A percentile compares a stretch with the other conserved stretches of the same genome.
These are phyloP conservation scores for Crithidia bombi DNA, from an alignment of 208 protist species.

Conservation along the genomic window DNA sequence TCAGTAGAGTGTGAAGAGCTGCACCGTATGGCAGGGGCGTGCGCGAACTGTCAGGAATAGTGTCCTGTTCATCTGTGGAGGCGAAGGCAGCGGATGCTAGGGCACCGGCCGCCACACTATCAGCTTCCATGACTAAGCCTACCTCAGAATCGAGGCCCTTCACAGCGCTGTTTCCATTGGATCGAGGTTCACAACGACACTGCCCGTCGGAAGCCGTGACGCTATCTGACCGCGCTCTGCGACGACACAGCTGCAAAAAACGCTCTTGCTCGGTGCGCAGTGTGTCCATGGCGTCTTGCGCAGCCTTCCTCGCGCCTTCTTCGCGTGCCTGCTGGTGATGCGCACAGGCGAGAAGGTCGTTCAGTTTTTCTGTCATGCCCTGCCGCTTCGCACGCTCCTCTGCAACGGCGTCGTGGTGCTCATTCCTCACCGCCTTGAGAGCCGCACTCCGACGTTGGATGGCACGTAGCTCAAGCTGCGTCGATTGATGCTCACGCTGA, in stretches of 20 bases:
- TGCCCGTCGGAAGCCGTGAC: background rate
- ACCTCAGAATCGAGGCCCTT: too few relatives aligned
- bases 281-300: background rate
- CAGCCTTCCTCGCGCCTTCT: constrained; percentile 7
- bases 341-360: background rate
- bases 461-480: constrained; percentile 23
- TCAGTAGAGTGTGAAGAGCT: background rate
- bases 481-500: constrained; percentile 28
- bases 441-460: constrained; percentile 18
- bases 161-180: too few relatives aligned
- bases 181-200: too few relatives aligned
- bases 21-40: background rate
- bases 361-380: background rate
- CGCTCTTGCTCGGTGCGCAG: background rate
- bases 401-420: constrained; percentile 4
- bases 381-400: constrained; percentile 16
- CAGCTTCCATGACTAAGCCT: background rate
- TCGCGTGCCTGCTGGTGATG: constrained; percentile 5
- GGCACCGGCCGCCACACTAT: background rate
- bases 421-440: constrained; percentile 5
- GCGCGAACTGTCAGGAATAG: background rate
- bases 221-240: background rate
- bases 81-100: background rate
- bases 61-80: background rate
- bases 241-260: background rate